Conservation (phyloP, 164 flowering plant species). For the Taxillus chinensis region DNA sequence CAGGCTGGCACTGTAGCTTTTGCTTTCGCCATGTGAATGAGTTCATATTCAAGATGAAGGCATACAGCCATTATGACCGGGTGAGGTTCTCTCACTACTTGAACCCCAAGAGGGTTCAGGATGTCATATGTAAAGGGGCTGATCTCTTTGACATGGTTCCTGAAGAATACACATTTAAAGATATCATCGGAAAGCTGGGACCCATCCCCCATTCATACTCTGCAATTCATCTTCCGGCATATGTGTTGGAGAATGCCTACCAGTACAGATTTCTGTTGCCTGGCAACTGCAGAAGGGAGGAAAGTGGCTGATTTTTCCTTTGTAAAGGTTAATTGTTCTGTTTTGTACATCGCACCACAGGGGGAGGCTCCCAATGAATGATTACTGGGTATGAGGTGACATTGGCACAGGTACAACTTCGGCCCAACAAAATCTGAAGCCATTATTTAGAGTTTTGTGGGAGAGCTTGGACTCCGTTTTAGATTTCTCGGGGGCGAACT, state of each 20-base stretch:
- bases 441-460: slow-evolving; percentile 18
- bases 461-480: slow-evolving; percentile 8
- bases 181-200: slow-evolving; percentile 78
- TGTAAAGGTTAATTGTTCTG: slow-evolving; percentile 1
- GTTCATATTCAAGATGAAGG: slow-evolving; percentile 88
- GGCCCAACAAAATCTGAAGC: slow-evolving; percentile 17
- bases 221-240: slow-evolving; percentile 77
- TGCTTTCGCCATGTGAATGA: slow-evolving; percentile 80
- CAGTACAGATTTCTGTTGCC: slow-evolving; percentile 72
- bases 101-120: slow-evolving; percentile 62
- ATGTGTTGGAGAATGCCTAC: slow-evolving; percentile 55
- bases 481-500: slow-evolving; percentile 12
- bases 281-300: slow-evolving; percentile 70
- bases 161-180: slow-evolving; percentile 83
- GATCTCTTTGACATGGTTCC: slow-evolving; percentile 91
- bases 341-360: slow-evolving; percentile 1
- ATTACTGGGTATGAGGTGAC: slow-evolving; percentile 11
- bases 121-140: slow-evolving; percentile 64
- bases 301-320: slow-evolving; percentile 32
- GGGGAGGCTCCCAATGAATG: slow-evolving; percentile 1
- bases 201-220: slow-evolving; percentile 74
- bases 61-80: slow-evolving; percentile 82
- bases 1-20: slow-evolving; percentile 98
- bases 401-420: slow-evolving; percentile 7
- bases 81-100: slow-evolving; percentile 68